Evolutionary conservation across 345 rosid species (phyloP).

Genomic region (Brassica cretica): DNA sequence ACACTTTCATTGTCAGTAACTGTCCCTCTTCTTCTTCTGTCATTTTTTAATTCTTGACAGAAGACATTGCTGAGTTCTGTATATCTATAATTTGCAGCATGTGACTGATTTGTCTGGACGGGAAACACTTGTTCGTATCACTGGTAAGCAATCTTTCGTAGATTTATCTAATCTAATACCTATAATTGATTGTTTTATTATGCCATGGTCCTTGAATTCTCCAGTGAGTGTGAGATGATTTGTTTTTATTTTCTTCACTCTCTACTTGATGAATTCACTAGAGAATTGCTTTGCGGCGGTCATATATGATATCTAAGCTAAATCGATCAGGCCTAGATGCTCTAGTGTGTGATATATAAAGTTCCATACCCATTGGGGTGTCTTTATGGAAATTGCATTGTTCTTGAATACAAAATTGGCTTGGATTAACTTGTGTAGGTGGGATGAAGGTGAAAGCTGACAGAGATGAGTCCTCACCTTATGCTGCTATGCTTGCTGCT

Average conservation of each 20-base stretch:
- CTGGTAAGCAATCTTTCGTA: conserved; percentile 44
- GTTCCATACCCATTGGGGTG: not conserved
- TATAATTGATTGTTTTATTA: not conserved
- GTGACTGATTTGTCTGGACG: conserved; percentile 88
- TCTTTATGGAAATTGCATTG: not conserved
- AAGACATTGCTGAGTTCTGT: not conserved
- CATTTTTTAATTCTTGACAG: not conserved
- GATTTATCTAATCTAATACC: not conserved
- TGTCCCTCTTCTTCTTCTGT: not conserved
- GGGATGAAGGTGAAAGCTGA: conserved; percentile 98
- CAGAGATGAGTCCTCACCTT: conserved; percentile 77
- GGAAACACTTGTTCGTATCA: conserved; percentile 83
- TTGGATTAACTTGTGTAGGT: conserved; percentile 41
- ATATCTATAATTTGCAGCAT: conserved; percentile 46
- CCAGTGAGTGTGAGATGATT: not conserved
- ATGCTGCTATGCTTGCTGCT: conserved; percentile 89
- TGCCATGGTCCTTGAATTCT: not conserved
- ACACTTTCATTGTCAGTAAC: conserved; percentile 64
- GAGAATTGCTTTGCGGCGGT: not conserved
- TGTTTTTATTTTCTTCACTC: not conserved
- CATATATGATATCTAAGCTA: no score
- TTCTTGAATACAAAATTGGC: not conserved
- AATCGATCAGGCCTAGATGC: no score
- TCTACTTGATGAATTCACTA: not conserved
- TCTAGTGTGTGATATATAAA: not conserved